Conservation (phyloP, 1,139 yeast genomes). For the Saccharomycopsis crataegensis region DNA sequence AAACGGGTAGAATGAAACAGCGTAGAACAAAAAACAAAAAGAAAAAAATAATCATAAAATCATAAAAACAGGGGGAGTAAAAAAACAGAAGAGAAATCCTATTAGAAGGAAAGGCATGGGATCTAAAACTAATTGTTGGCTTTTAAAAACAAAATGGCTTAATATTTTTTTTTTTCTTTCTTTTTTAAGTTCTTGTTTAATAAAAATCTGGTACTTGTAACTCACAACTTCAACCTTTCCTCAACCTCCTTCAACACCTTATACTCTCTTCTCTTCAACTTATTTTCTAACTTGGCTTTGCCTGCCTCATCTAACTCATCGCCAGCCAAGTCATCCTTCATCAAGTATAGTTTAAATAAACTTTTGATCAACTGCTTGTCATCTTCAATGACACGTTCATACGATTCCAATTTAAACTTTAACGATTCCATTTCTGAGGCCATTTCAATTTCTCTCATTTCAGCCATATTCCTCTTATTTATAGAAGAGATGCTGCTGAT, state of each 20-base stretch:
- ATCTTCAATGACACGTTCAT: slow-evolving; percentile 29
- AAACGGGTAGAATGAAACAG: too few species aligned
- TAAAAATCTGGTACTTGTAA: too few species aligned
- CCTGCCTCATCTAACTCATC: slow-evolving; percentile 1
- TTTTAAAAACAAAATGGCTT: too few species aligned
- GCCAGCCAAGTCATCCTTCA: slow-evolving; percentile 15
- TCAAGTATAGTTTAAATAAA: slow-evolving; percentile 17
- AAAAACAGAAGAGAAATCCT: too few species aligned
- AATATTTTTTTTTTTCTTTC: too few species aligned
- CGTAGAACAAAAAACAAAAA: too few species aligned
- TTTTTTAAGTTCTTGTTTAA: too few species aligned
- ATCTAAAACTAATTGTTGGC: too few species aligned
- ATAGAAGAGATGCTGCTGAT: slow-evolving; percentile 4
- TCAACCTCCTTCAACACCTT: slow-evolving; percentile 18
- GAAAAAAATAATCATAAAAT: too few species aligned
- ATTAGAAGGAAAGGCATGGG: too few species aligned
- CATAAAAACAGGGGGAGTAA: too few species aligned
- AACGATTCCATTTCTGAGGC: slow-evolving; percentile 21
- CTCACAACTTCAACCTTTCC: slow-evolving; percentile 7
- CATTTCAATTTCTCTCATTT: slow-evolving; percentile 17
- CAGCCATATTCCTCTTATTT: slow-evolving; percentile 1
- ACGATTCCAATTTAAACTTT: slow-evolving; percentile 44
- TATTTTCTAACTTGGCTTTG: slow-evolving; percentile 1
- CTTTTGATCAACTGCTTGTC: slow-evolving; percentile 36
- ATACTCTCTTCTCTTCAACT: slow-evolving; percentile 11